These are phyloP conservation scores for Saccharomyces eubayanus DNA, from an alignment of 805 yeast species.

Conservation along the genomic window DNA sequence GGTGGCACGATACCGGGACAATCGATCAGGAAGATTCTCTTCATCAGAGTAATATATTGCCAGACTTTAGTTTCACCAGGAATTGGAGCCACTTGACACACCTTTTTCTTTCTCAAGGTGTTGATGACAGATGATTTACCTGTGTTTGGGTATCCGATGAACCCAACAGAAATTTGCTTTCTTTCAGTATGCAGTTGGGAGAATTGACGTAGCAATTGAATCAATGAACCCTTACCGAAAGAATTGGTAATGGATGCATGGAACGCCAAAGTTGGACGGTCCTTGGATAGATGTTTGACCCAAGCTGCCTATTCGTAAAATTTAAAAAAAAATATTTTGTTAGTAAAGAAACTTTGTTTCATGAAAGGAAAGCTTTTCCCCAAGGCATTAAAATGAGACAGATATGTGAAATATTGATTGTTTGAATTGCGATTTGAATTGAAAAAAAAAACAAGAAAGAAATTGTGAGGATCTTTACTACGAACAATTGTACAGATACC, in stretches of 20 bases:
- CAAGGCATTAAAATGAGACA: neutral
- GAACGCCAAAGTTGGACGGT: slow-evolving; percentile 90
- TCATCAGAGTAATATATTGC: slow-evolving; percentile 97
- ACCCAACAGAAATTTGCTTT: slow-evolving; percentile 93
- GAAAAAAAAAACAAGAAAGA: slow-evolving; percentile 5
- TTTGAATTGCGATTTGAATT: neutral
- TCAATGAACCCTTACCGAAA: slow-evolving; percentile 93
- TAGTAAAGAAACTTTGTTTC: neutral
- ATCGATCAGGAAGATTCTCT: slow-evolving; percentile 87
- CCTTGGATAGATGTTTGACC: slow-evolving; percentile 90
- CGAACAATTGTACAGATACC: slow-evolving; percentile 39
- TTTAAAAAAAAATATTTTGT: slow-evolving; percentile 1
- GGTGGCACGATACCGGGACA: slow-evolving; percentile 99
- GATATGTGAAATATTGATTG: neutral
- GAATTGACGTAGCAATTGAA: slow-evolving; percentile 88
- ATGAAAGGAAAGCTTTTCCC: neutral
- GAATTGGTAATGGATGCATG: slow-evolving; percentile 97
- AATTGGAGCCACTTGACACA: slow-evolving; percentile 93
- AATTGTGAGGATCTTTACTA: slow-evolving; percentile 83
- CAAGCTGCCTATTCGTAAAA: slow-evolving; percentile 74
- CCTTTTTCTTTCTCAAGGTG: slow-evolving; percentile 89
- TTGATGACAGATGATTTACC: slow-evolving; percentile 95
- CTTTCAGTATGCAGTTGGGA: slow-evolving; percentile 85
- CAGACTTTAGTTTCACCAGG: slow-evolving; percentile 99
- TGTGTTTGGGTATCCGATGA: slow-evolving; percentile 96